These are phyloP conservation scores for Porogramme epimiltina DNA, from an alignment of 1,284 basidiomycete genomes.

Conservation along the genomic window DNA sequence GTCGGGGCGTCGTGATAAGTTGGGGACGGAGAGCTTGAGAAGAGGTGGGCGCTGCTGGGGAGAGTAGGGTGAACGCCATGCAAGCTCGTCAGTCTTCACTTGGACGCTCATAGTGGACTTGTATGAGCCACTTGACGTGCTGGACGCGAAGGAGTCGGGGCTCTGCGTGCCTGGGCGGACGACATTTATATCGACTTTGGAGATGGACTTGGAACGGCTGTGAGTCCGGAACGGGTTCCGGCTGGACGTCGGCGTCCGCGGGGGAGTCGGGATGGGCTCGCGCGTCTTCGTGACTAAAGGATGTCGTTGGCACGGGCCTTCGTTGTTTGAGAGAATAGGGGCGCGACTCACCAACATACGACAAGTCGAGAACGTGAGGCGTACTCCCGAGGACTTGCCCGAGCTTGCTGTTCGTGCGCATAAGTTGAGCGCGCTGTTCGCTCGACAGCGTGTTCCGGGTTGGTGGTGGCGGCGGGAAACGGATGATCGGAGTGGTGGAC, in stretches of 20 bases:
- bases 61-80: constrained; percentile 24
- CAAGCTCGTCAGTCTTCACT: constrained; percentile 18
- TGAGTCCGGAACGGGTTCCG: constrained; percentile 18
- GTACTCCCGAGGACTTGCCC: constrained; percentile 60
- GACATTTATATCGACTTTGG: constrained; percentile 14
- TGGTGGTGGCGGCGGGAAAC: constrained; percentile 58
- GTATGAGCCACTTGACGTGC: constrained; percentile 21
- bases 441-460: constrained; percentile 59
- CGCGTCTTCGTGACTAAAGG: background rate
- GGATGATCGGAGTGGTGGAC: constrained; percentile 30
- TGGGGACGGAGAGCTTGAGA: constrained; percentile 21
- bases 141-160: constrained; percentile 23
- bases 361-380: constrained; percentile 55
- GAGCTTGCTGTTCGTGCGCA: constrained; percentile 63
- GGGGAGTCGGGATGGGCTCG: constrained; percentile 6
- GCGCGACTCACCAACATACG: constrained; percentile 16
- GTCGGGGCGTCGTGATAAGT: constrained; percentile 13
- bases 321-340: background rate
- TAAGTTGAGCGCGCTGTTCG: constrained; percentile 54
- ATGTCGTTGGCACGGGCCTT: background rate
- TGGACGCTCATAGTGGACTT: constrained; percentile 16
- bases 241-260: constrained; percentile 10
- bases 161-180: constrained; percentile 10
- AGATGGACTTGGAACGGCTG: constrained; percentile 19
- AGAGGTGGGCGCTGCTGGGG: constrained; percentile 25